Evolutionary conservation across 345 rosid species (phyloP).

Genomic region (Tarenaya hassleriana): DNA sequence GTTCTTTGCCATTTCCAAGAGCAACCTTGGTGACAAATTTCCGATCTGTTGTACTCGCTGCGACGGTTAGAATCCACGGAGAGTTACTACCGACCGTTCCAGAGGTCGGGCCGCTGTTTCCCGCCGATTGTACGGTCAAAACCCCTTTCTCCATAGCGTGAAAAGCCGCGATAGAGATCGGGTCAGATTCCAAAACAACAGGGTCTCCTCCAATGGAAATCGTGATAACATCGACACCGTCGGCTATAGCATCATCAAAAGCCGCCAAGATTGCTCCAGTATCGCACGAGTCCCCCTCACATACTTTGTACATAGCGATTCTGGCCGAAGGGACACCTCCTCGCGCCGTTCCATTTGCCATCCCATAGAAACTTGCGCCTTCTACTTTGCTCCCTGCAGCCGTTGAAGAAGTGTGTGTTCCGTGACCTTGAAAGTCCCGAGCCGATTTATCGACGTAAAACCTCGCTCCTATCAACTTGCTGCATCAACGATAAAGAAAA

Average conservation of each 20-base stretch:
- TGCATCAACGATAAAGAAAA: slow-evolving; percentile 20
- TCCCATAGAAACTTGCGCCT: slow-evolving; percentile 30
- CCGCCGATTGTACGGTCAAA: slow-evolving; percentile 36
- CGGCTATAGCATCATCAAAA: slow-evolving; percentile 64
- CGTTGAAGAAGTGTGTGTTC: slow-evolving; percentile 50
- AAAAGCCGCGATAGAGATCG: slow-evolving; percentile 38
- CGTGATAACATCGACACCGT: slow-evolving; percentile 45
- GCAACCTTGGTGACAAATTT: slow-evolving; percentile 26
- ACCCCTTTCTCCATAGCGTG: slow-evolving; percentile 50
- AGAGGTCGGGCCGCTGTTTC: slow-evolving; percentile 16
- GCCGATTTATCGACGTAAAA: slow-evolving; percentile 24
- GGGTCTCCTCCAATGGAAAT: background rate
- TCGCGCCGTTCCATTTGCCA: slow-evolving; percentile 41
- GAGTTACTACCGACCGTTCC: slow-evolving; percentile 3
- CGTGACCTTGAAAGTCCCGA: slow-evolving; percentile 36
- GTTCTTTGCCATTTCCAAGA: slow-evolving; percentile 33
- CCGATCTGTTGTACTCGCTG: slow-evolving; percentile 46
- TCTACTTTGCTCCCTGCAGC: slow-evolving; percentile 40
- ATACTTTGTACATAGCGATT: slow-evolving; percentile 41
- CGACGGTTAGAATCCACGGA: slow-evolving; percentile 47
- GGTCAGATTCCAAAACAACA: rapidly evolving
- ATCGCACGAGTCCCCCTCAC: background rate
- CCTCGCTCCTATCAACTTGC: slow-evolving; percentile 51
- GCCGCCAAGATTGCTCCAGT: slow-evolving; percentile 26
- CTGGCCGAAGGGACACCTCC: slow-evolving; percentile 51